These are phyloP conservation scores for Yamadazyma sp. DNA, from an alignment of 1,139 yeast genomes.

Conservation along the genomic window DNA sequence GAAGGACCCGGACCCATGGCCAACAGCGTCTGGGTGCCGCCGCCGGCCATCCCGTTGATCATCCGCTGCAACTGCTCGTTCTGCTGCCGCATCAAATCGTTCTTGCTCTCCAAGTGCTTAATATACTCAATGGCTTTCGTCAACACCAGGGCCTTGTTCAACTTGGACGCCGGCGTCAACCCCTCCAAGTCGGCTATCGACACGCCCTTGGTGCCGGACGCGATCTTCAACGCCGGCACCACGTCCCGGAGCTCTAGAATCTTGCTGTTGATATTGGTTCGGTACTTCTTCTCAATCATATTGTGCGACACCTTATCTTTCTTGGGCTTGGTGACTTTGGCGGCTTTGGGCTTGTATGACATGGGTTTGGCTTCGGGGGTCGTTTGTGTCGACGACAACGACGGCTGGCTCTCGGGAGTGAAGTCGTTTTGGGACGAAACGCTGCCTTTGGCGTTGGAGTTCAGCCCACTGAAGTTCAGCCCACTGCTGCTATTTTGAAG, in stretches of 20 bases:
- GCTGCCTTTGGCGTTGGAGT: slow-evolving; percentile 2
- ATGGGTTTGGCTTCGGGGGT: slow-evolving; percentile 28
- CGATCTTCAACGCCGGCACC: slow-evolving; percentile 63
- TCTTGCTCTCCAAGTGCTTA: slow-evolving; percentile 73
- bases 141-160: slow-evolving; percentile 86
- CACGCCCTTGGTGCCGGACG: slow-evolving; percentile 40
- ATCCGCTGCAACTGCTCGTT: slow-evolving; percentile 48
- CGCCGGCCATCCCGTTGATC: slow-evolving; percentile 28
- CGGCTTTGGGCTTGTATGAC: slow-evolving; percentile 1
- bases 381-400: slow-evolving; percentile 30
- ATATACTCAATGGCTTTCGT: slow-evolving; percentile 91
- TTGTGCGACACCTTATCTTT: slow-evolving; percentile 69
- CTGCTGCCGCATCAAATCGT: slow-evolving; percentile 55
- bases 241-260: slow-evolving; percentile 71
- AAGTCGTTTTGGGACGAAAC: slow-evolving; percentile 10
- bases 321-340: slow-evolving; percentile 26
- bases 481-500: neutral
- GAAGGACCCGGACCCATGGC: slow-evolving; percentile 22
- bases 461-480: slow-evolving; percentile 1
- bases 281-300: slow-evolving; percentile 75
- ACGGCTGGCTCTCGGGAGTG: slow-evolving; percentile 29
- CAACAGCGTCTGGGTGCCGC: slow-evolving; percentile 1
- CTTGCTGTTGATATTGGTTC: slow-evolving; percentile 69
- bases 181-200: slow-evolving; percentile 68
- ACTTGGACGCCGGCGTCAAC: slow-evolving; percentile 78